phyloP scores from a whole-genome alignment of 1,284 basidiomycete genomes.

The Lentinula novae-zelandiae region DNA sequence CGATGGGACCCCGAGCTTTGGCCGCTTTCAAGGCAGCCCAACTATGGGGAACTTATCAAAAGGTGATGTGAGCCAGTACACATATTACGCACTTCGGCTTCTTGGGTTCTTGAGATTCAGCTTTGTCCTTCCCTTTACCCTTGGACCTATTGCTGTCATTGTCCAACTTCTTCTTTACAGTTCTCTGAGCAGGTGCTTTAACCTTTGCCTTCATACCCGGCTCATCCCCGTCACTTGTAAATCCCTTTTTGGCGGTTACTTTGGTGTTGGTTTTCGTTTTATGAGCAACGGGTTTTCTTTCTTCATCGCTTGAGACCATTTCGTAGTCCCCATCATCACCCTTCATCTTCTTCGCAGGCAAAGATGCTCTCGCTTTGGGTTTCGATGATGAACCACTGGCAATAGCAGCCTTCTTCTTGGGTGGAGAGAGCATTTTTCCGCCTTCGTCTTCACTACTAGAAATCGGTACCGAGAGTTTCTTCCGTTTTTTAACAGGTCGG shows the following conservation, averaged over 20 bases:
- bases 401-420: slow-evolving; percentile 40
- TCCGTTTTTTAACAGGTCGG: slow-evolving; percentile 21
- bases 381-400: slow-evolving; percentile 25
- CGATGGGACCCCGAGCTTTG: slow-evolving; percentile 66
- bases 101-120: slow-evolving; percentile 22
- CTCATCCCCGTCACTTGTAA: slow-evolving; percentile 18
- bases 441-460: slow-evolving; percentile 31
- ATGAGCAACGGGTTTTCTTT: slow-evolving; percentile 16
- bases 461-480: slow-evolving; percentile 18
- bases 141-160: slow-evolving; percentile 9
- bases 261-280: background rate
- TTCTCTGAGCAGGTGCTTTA: slow-evolving; percentile 8
- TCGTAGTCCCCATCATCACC: slow-evolving; percentile 20
- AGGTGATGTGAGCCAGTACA: background rate
- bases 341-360: slow-evolving; percentile 19
- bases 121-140: slow-evolving; percentile 21
- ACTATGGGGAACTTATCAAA: slow-evolving; percentile 29
- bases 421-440: slow-evolving; percentile 26
- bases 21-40: slow-evolving; percentile 67
- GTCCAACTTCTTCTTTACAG: slow-evolving; percentile 14
- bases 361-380: slow-evolving; percentile 14
- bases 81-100: slow-evolving; percentile 24
- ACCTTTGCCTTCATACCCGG: background rate
- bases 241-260: background rate
- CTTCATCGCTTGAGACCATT: slow-evolving; percentile 19